Evolutionary conservation across 2,329 filamentous ascomycete species (phyloP).

Genomic region (Myriangium duriaei): DNA sequence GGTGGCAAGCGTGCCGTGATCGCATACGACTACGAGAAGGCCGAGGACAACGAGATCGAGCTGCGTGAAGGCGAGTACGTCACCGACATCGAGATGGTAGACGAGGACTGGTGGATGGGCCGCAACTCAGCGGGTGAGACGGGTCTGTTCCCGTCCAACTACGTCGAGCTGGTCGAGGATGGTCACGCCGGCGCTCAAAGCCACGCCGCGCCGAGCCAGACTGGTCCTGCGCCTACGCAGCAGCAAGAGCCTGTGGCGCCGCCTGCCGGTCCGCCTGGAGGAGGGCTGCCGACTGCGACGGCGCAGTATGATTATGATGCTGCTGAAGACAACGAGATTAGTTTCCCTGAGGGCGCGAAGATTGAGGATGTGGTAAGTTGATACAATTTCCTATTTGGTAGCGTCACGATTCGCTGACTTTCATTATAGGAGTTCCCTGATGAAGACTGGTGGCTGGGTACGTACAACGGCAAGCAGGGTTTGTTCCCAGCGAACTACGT

Average conservation of each 20-base stretch:
- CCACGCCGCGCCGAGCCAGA: constrained; percentile 24
- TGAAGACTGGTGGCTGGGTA: constrained; percentile 97
- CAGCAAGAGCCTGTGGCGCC: constrained; percentile 12
- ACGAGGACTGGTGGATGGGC: constrained; percentile 98
- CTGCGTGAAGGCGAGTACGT: constrained; percentile 79
- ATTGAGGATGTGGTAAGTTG: constrained; percentile 62
- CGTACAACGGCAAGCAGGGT: constrained; percentile 65
- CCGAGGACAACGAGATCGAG: constrained; percentile 93
- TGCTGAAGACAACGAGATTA: constrained; percentile 77
- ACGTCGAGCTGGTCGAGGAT: constrained; percentile 72
- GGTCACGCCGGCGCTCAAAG: constrained; percentile 25
- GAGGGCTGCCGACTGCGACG: constrained; percentile 46
- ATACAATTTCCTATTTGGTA: neutral
- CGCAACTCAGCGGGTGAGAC: constrained; percentile 72
- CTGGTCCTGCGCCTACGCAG: constrained; percentile 29
- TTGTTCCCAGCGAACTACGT: constrained; percentile 57
- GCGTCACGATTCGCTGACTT: neutral
- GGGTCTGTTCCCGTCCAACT: constrained; percentile 93
- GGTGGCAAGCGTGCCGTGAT: constrained; percentile 63
- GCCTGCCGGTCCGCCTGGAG: constrained; percentile 21
- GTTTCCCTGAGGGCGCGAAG: constrained; percentile 79
- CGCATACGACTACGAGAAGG: constrained; percentile 94
- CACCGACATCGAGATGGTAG: constrained; percentile 90
- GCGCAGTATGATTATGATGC: constrained; percentile 95
- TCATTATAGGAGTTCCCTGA: constrained; percentile 79